A percentile compares a stretch with the other conserved stretches of the same genome.
These are phyloP conservation scores for Groenewaldozyma auringiensis DNA, from an alignment of 1,139 yeast genomes.

Conservation along the genomic window DNA sequence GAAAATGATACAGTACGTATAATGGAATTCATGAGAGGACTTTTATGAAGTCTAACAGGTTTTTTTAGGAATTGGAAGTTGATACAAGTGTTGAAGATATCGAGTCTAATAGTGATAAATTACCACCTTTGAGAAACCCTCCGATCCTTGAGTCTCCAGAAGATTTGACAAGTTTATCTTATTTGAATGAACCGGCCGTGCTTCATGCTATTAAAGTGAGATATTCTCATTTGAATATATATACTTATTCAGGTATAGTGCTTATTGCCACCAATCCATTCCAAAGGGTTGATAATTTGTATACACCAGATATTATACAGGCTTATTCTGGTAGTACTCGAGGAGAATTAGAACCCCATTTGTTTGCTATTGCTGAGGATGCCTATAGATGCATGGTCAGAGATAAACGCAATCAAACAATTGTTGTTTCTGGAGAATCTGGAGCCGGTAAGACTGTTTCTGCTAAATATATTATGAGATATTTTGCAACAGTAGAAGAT, in stretches of 20 bases:
- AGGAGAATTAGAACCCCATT: constrained; percentile 93
- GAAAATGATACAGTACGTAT: constrained; percentile 44
- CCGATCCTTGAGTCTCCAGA: constrained; percentile 91
- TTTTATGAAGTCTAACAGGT: constrained; percentile 5
- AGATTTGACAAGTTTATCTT: constrained; percentile 85
- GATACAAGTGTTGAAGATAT: constrained; percentile 36
- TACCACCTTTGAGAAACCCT: constrained; percentile 85
- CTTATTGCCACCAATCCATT: constrained; percentile 95
- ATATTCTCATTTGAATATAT: constrained; percentile 80
- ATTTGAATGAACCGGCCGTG: constrained; percentile 89
- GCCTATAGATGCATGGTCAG: constrained; percentile 93
- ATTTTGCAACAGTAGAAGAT: constrained; percentile 90
- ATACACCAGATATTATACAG: constrained; percentile 85
- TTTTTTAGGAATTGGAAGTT: constrained; percentile 20
- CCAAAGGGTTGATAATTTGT: constrained; percentile 82
- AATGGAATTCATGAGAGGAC: neutral
- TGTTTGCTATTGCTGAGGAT: constrained; percentile 96
- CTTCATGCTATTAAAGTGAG: constrained; percentile 88
- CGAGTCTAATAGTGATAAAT: constrained; percentile 34
- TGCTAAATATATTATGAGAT: constrained; percentile 96
- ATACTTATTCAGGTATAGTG: constrained; percentile 95
- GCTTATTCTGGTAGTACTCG: constrained; percentile 88
- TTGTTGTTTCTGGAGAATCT: constrained; percentile 95
- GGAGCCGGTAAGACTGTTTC: constrained; percentile 99
- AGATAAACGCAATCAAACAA: constrained; percentile 81